Evolutionary conservation across 1,139 yeast genomes (phyloP).

Genomic region (Pichia sp.): DNA sequence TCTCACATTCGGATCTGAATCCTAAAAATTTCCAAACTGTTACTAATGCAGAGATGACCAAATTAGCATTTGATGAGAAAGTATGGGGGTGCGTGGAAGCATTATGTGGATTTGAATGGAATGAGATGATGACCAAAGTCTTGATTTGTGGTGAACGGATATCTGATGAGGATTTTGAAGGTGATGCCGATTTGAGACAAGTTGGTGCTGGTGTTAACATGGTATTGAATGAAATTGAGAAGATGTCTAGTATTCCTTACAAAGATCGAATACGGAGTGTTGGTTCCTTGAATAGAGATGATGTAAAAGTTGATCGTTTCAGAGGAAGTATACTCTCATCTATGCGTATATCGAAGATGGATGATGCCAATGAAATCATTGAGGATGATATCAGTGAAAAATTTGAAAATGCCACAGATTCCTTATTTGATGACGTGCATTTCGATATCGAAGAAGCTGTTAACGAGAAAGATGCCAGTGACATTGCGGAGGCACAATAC

Average conservation of each 20-base stretch:
- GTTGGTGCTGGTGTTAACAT: conserved; percentile 4
- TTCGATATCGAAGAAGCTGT: background rate
- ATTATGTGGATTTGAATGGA: conserved; percentile 12
- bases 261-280: too few relatives aligned
- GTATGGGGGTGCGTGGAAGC: conserved; percentile 9
- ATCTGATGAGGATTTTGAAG: too few relatives aligned
- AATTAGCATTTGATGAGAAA: conserved; percentile 2
- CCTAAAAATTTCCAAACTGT: background rate
- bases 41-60: conserved; percentile 3
- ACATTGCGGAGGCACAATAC: background rate
- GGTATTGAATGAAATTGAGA: conserved; percentile 6
- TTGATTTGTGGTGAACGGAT: too few relatives aligned
- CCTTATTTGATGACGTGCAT: conserved; percentile 10
- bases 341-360: too few relatives aligned
- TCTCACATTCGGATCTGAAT: conserved; percentile 2
- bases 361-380: background rate
- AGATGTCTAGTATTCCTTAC: too few relatives aligned
- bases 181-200: too few relatives aligned
- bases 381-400: background rate
- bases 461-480: background rate
- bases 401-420: conserved; percentile 9
- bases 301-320: too few relatives aligned
- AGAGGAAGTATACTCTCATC: too few relatives aligned
- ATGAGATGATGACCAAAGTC: too few relatives aligned
- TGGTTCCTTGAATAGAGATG: too few relatives aligned